Base-by-base conservation (phyloP, 768 basidiomycete species). In the Hericium coralloides region DNA sequence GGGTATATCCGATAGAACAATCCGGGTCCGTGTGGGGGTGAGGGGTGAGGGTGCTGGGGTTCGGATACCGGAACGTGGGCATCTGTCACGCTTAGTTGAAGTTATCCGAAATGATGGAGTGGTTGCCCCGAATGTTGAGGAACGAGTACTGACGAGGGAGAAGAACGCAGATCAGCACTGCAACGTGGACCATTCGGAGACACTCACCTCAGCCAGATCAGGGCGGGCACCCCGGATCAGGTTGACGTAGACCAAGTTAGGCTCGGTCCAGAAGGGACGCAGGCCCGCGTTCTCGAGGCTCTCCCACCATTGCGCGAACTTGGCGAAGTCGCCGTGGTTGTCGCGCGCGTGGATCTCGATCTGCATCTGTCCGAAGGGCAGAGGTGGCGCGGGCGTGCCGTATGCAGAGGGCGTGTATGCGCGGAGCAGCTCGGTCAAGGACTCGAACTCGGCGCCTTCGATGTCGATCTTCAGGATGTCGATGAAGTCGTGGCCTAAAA, bases 401-500 rank as follows among this genome's bases (percentile, higher is more conserved):
- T 45, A 45, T 9, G n/a, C 43, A 10, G 76, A 72, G 5, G 67
- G 59, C 37, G 69, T 55, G 57, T 69, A 76, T 15, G 75, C 69
- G 18, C 69, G 63, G 20, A 79, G 60, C 59, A 79, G 69, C 45
- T 72, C 66, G 0, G 68, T 49, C 47, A 79, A 71, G 1, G 76
- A 72, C 14, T 74, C 69, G 36, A 79, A 79, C 59, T 79, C 77
- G 64, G 72, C 74, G 36, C 77, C 79, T 51, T 79, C 77, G 8
- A 80, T 63, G 62, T 79, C 77, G 58, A 79, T 71, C 65, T 79
- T 73, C 62, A 74, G 68, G 18, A 76, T 63, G 52, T 77, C 73
- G 12, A 78, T 70, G 58, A 69, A 65, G 20, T 49, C 67, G 64
- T 74, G 76, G 37, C 17, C 43, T 45, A 18, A 20, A n/a, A 3